phyloP scores from a whole-genome alignment of 202 grass and related monocot genomes.

The Bolboschoenoplectus hybrid region DNA sequence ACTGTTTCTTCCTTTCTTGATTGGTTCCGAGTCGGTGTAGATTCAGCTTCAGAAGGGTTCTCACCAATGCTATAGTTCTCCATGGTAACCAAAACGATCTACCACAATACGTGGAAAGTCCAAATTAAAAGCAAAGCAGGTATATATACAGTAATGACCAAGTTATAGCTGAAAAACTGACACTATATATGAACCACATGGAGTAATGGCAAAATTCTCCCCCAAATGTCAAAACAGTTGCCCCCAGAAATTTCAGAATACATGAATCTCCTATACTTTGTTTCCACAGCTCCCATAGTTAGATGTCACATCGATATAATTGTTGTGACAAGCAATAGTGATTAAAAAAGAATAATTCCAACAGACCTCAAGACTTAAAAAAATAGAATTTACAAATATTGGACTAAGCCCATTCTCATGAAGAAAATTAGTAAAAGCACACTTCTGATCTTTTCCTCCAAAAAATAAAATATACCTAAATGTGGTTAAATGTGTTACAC shows the following conservation, averaged over 20 bases:
- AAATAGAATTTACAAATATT: neutral
- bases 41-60: constrained; percentile 9
- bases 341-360: constrained; percentile 3
- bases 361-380: neutral
- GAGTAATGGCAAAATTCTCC: neutral
- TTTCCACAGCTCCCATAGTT: neutral
- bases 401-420: neutral
- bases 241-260: constrained; percentile 12
- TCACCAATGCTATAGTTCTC: constrained; percentile 32
- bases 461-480: neutral
- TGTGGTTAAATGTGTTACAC: neutral
- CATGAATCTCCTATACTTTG: neutral
- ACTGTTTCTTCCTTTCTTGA: neutral
- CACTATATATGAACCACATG: neutral
- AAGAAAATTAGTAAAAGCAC: neutral
- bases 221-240: neutral
- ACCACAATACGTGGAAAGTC: constrained; percentile 14
- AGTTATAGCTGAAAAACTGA: constrained; percentile 7
- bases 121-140: constrained; percentile 26
- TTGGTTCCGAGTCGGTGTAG: neutral
- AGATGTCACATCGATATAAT: constrained; percentile 9
- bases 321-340: neutral
- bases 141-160: neutral
- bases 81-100: constrained; percentile 39
- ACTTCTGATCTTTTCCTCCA: neutral